phyloP scores from a whole-genome alignment of 2,329 filamentous ascomycete genomes.

The Fusarium devonianum region DNA sequence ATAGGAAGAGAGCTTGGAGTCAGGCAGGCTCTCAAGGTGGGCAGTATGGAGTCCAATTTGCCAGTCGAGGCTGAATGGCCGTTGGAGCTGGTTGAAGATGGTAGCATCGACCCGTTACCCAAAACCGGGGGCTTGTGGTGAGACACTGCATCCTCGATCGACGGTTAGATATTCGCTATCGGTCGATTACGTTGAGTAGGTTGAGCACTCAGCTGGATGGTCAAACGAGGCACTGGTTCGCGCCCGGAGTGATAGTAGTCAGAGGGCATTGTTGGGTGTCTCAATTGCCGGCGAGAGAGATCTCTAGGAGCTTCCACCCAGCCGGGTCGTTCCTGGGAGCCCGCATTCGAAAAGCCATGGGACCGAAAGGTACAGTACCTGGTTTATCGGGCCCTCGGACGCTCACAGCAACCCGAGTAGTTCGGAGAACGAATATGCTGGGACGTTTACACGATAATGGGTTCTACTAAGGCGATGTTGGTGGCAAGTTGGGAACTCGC shows the following conservation, averaged over 20 bases:
- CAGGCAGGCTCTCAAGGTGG: constrained; percentile 45
- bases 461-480: background rate
- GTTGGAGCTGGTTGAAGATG: constrained; percentile 27
- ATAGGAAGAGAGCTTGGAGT: constrained; percentile 50
- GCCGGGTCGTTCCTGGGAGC: no score
- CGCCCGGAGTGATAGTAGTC: no score
- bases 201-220: no score
- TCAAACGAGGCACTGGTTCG: no score
- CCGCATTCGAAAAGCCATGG: no score
- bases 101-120: constrained; percentile 24
- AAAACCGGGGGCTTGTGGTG: constrained; percentile 26
- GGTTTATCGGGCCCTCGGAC: background rate
- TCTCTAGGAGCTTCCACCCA: no score
- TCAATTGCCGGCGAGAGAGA: no score
- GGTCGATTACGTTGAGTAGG: no score
- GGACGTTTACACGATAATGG: background rate
- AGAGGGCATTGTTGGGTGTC: no score
- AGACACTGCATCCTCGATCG: background rate
- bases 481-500: constrained; percentile 15
- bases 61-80: constrained; percentile 42
- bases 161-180: no score
- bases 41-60: constrained; percentile 26
- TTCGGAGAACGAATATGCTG: constrained; percentile 5
- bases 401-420: constrained; percentile 2
- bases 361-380: no score